Conservation (phyloP, 257 asterid species). For the Paraleonurus japonicus region DNA sequence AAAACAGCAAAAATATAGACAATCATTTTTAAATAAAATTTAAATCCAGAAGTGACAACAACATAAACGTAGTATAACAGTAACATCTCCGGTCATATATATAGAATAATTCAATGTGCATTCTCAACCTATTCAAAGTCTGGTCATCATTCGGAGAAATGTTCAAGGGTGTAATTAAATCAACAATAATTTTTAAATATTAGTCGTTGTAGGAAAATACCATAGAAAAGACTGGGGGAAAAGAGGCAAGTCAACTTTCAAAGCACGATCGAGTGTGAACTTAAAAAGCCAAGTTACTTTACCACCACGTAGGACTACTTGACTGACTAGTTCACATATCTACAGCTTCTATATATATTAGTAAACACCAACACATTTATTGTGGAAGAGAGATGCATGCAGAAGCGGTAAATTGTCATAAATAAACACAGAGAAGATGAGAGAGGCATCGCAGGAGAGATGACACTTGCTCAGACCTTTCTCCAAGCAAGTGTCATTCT, state of each 20-base stretch:
- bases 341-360: neutral
- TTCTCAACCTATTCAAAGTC: neutral
- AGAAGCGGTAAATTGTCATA: neutral
- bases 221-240: neutral
- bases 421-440: neutral
- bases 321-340: neutral
- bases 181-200: neutral
- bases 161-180: neutral
- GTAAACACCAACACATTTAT: neutral
- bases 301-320: neutral
- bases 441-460: constrained; percentile 44
- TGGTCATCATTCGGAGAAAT: neutral
- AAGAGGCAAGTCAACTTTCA: constrained; percentile 1
- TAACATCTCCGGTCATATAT: too few relatives aligned
- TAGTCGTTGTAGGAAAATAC: neutral
- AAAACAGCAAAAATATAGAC: too few relatives aligned
- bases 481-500: constrained; percentile 17
- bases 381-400: neutral
- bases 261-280: constrained; percentile 15
- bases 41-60: too few relatives aligned
- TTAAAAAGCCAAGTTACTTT: neutral
- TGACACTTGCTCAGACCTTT: constrained; percentile 30
- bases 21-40: too few relatives aligned
- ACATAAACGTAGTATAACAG: too few relatives aligned
- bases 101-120: neutral